Evolutionary conservation across 441 rosid species (phyloP).

Genomic region (Aquilaria agallochum): DNA sequence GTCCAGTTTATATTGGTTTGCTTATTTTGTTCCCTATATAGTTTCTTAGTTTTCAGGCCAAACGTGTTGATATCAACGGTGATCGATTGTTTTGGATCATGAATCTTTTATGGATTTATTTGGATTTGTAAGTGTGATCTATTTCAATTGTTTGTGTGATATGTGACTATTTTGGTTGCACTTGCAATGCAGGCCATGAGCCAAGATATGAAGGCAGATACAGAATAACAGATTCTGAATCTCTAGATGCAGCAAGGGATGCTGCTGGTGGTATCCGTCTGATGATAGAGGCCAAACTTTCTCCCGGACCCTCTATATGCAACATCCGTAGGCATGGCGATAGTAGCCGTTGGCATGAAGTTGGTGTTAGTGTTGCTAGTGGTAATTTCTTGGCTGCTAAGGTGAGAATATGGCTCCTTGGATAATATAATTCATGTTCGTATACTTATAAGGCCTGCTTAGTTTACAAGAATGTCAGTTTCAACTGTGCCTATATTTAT

Average conservation of each 20-base stretch:
- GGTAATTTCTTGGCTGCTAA: slow-evolving; percentile 98
- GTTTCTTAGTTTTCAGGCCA: no score
- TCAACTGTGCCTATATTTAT: no score
- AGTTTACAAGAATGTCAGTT: no score
- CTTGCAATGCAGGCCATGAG: slow-evolving; percentile 48
- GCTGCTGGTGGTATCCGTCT: slow-evolving; percentile 84
- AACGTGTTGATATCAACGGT: no score
- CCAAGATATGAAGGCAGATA: slow-evolving; percentile 68
- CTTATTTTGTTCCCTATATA: no score
- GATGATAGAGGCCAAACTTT: slow-evolving; percentile 85
- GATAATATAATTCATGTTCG: no score
- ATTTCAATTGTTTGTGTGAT: no score
- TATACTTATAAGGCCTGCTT: no score
- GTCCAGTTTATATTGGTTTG: no score
- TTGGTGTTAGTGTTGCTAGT: slow-evolving; percentile 90
- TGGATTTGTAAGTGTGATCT: no score
- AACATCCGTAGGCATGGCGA: slow-evolving; percentile 90
- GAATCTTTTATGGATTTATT: background rate
- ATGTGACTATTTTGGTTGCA: background rate
- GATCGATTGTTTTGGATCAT: no score
- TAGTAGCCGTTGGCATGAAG: slow-evolving; percentile 81
- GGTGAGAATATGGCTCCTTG: slow-evolving; percentile 28
- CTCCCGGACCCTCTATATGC: slow-evolving; percentile 90
- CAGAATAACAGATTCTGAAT: slow-evolving; percentile 78
- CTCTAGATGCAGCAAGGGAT: slow-evolving; percentile 84